Conservation (phyloP, 331 rosid genomes). For the Acacia pycnantha region DNA sequence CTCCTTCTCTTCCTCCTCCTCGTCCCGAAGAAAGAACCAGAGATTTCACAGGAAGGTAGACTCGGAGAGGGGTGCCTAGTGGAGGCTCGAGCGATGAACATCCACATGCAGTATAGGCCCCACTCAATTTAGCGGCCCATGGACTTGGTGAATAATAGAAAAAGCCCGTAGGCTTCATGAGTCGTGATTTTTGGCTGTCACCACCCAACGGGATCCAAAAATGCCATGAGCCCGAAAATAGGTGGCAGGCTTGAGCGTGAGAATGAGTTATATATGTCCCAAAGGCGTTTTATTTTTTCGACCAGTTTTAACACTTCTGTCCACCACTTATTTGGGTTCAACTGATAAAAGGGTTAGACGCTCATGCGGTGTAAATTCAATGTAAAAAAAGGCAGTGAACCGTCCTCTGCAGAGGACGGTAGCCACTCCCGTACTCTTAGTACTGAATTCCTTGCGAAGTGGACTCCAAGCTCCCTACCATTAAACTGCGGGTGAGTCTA, state of each 20-base stretch:
- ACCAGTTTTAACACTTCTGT: no score
- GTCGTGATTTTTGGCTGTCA: background rate
- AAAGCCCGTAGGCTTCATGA: background rate
- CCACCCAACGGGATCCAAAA: background rate
- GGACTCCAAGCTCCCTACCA: no score
- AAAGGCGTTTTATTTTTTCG: background rate
- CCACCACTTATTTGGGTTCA: no score
- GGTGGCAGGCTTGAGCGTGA: background rate
- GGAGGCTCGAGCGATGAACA: background rate
- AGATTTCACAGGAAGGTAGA: conserved; percentile 11
- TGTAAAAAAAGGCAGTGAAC: no score
- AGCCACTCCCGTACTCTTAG: no score
- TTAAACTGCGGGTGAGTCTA: no score
- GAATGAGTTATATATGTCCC: background rate
- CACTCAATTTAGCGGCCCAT: background rate
- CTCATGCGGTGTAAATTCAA: no score
- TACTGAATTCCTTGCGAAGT: no score
- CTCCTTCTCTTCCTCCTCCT: background rate
- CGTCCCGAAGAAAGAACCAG: conserved; percentile 13
- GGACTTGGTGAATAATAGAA: background rate
- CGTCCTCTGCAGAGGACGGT: no score
- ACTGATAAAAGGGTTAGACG: no score
- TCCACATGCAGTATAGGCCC: background rate
- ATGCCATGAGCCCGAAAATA: background rate
- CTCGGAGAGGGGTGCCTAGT: background rate